These are phyloP conservation scores for Pythium monospermum DNA, from an alignment of 352 stramenopile genomes.

Conservation along the genomic window DNA sequence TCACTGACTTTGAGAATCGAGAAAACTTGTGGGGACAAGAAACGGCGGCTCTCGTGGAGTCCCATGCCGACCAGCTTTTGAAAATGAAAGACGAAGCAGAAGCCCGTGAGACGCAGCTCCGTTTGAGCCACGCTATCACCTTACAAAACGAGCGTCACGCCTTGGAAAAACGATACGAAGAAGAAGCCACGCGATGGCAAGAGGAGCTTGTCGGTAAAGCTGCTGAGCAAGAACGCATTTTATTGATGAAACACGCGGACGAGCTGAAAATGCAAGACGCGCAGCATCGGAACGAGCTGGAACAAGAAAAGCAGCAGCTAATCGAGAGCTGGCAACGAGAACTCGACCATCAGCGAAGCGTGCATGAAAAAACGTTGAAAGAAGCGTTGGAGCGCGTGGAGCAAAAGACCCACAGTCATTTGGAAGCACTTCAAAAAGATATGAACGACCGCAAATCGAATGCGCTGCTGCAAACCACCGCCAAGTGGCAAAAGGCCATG, in stretches of 20 bases:
- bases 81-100: background rate
- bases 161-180: background rate
- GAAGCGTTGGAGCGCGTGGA: constrained; percentile 29
- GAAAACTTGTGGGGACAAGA: constrained; percentile 11
- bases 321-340: constrained; percentile 33
- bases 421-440: constrained; percentile 48
- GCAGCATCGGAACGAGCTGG: constrained; percentile 21
- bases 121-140: background rate
- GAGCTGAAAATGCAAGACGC: constrained; percentile 7
- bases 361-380: constrained; percentile 32
- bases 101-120: background rate
- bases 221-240: background rate
- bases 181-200: background rate
- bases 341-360: constrained; percentile 21
- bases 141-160: background rate
- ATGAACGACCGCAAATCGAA: constrained; percentile 55
- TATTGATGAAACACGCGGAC: background rate
- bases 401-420: constrained; percentile 25
- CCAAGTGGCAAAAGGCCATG: constrained; percentile 66
- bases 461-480: constrained; percentile 56
- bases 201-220: background rate
- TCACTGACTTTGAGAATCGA: background rate
- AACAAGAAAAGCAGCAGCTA: constrained; percentile 24
- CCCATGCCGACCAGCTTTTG: background rate
- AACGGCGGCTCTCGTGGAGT: background rate